Base-by-base conservation (phyloP, 78 protist genomes). In the slime mould (Dictyostelium discoideum) region DNA sequence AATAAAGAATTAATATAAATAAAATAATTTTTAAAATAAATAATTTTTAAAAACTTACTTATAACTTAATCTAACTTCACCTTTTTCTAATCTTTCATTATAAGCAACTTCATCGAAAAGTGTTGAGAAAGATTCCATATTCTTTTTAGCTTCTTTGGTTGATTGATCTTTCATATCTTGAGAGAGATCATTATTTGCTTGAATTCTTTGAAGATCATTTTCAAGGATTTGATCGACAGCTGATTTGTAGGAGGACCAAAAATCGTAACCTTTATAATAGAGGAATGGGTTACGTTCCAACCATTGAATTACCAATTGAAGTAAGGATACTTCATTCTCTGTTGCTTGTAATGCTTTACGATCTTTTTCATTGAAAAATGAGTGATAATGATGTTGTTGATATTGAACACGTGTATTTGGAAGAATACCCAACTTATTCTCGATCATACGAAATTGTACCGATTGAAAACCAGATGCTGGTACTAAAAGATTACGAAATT, bases 381-480 rank as follows among this genome's bases (percentile, higher is more conserved):
- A 85, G 40, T 73, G 87, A 77, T 93, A 96, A 57, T 82, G 84
- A 73, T 89, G 85, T 67, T 85, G 96, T 80, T 89, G 87, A 88
- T 97, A 94, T 84, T 84, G 93, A 6, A 89, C 44, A 54, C 98
- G 86, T 50, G 85, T 69, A 0, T 4, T 63, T 44, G 92, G 93
- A 26, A 85, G 29, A 24, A 97, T 85, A 8, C 98, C 98, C 5
- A 92, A 13, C 29, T 82, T 74, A 88, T 85, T 97, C 65, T 97
- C 98, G 44, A 97, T 72, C 40, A 94, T 48, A 60, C 98, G 92
- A 77, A 97, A 97, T 57, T 97, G 98, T 10, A 73, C 83, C 63
- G 93, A 82, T 84, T 97, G 98, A 80, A 97, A 97, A 22, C 98
- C 98, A 2, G 86, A 60, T 18, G 98, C 98, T 37, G 97, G 98